Conservation (phyloP, 352 stramenopile genomes). For the Phytophthora pini region DNA sequence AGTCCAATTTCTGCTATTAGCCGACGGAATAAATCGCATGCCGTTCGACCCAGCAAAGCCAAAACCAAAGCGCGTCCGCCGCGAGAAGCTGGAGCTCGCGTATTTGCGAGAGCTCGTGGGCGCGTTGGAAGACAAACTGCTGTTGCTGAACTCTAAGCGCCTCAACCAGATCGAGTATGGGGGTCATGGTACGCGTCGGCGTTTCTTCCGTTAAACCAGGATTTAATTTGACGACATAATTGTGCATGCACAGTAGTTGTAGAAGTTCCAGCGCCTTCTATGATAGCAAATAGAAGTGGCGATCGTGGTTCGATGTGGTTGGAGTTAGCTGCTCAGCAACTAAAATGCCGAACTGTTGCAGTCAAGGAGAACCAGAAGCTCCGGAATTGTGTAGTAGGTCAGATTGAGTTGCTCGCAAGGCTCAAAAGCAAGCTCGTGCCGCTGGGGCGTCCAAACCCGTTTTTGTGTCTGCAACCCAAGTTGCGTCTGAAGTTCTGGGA, state of each 20-base stretch:
- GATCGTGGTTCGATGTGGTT: neutral
- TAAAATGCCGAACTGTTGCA: neutral
- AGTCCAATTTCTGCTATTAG: neutral
- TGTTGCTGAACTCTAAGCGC: neutral
- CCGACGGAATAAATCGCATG: no score
- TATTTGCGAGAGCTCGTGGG: conserved; percentile 37
- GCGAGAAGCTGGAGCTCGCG: conserved; percentile 40
- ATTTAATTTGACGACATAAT: no score
- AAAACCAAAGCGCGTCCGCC: conserved; percentile 40
- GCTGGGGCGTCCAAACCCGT: neutral
- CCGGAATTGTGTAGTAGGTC: neutral
- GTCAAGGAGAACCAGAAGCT: conserved; percentile 3
- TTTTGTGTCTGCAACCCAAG: neutral
- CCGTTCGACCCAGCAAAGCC: neutral
- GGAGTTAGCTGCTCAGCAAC: neutral
- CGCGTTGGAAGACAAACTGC: conserved; percentile 20
- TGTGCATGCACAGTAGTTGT: no score
- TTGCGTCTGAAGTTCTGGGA: conserved; percentile 13
- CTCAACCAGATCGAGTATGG: no score
- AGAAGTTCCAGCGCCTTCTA: no score
- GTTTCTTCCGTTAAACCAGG: no score
- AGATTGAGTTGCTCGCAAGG: neutral
- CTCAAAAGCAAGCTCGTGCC: neutral
- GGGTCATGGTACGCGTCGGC: no score
- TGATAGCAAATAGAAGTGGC: no score